Conservation (phyloP, 202 grass and related monocot species). For the Thinopyrum obtusiflorum region DNA sequence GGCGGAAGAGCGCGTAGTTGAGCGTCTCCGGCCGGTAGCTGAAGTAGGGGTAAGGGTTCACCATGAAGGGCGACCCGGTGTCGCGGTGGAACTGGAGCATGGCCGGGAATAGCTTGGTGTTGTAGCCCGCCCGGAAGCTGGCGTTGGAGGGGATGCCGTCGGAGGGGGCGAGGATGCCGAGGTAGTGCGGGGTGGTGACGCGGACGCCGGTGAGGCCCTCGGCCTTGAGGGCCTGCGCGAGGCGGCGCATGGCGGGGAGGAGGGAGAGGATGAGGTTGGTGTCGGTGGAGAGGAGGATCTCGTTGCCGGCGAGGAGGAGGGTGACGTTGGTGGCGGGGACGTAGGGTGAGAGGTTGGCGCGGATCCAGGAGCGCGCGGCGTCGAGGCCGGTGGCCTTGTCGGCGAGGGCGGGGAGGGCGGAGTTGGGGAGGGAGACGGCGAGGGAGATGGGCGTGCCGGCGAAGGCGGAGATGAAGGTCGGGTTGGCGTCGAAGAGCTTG, state of each 20-base stretch:
- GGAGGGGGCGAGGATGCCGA: slow-evolving; percentile 54
- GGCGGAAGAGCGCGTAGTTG: slow-evolving; percentile 67
- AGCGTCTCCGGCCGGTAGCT: slow-evolving; percentile 47
- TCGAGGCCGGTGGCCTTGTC: neutral
- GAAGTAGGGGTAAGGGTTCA: slow-evolving; percentile 95
- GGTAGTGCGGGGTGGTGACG: slow-evolving; percentile 78
- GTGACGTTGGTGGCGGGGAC: slow-evolving; percentile 52
- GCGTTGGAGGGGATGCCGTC: slow-evolving; percentile 57
- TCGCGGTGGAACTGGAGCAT: slow-evolving; percentile 77
- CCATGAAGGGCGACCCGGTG: slow-evolving; percentile 49
- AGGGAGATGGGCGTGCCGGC: slow-evolving; percentile 48
- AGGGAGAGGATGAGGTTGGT: slow-evolving; percentile 39
- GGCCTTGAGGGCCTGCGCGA: slow-evolving; percentile 42
- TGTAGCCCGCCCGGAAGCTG: slow-evolving; percentile 37
- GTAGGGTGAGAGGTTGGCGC: slow-evolving; percentile 60
- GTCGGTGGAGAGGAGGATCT: slow-evolving; percentile 40
- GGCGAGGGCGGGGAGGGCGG: slow-evolving; percentile 51
- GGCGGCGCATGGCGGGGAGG: slow-evolving; percentile 60
- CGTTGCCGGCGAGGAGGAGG: slow-evolving; percentile 73
- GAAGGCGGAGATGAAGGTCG: slow-evolving; percentile 71
- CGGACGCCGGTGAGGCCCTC: slow-evolving; percentile 33
- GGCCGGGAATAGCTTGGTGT: slow-evolving; percentile 39
- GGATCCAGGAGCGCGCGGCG: slow-evolving; percentile 52
- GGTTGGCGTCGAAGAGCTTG: slow-evolving; percentile 89
- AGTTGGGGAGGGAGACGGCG: slow-evolving; percentile 61